These are phyloP conservation scores for Blepharisma undulans DNA, from an alignment of 169 alveolate species.

Conservation along the genomic window DNA sequence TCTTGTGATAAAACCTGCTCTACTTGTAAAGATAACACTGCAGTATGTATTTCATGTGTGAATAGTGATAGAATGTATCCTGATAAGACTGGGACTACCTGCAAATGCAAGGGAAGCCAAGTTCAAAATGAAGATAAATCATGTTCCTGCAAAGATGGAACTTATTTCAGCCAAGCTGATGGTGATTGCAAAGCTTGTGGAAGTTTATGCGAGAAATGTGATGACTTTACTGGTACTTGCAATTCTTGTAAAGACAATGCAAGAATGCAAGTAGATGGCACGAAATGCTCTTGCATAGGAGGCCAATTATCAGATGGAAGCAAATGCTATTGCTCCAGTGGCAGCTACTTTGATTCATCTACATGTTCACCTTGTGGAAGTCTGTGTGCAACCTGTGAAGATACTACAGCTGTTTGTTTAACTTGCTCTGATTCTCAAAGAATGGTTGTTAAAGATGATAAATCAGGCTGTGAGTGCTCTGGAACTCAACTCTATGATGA, in stretches of 20 bases:
- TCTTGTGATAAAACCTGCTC: not conserved
- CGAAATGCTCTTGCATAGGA: not conserved
- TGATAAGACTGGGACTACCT: not conserved
- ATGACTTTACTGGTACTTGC: not conserved
- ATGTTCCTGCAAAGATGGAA: not conserved
- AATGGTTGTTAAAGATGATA: not conserved
- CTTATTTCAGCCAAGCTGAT: not conserved
- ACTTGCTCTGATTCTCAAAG: not conserved
- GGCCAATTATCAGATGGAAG: not conserved
- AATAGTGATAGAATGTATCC: not conserved
- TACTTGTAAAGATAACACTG: not conserved
- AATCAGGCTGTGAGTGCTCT: not conserved
- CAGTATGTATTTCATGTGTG: not conserved
- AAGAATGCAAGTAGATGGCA: not conserved
- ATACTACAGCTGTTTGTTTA: not conserved
- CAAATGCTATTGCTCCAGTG: not conserved
- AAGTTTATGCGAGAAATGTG: not conserved
- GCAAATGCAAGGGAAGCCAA: not conserved
- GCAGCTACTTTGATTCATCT: not conserved
- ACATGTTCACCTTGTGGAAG: not conserved
- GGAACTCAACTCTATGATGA: not conserved
- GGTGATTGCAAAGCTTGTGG: not conserved
- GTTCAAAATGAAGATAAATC: not conserved
- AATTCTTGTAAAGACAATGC: not conserved
- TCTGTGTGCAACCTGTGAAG: not conserved